Base-by-base conservation (phyloP, 176 grass and related monocot genomes). In the Poa pratensis region DNA sequence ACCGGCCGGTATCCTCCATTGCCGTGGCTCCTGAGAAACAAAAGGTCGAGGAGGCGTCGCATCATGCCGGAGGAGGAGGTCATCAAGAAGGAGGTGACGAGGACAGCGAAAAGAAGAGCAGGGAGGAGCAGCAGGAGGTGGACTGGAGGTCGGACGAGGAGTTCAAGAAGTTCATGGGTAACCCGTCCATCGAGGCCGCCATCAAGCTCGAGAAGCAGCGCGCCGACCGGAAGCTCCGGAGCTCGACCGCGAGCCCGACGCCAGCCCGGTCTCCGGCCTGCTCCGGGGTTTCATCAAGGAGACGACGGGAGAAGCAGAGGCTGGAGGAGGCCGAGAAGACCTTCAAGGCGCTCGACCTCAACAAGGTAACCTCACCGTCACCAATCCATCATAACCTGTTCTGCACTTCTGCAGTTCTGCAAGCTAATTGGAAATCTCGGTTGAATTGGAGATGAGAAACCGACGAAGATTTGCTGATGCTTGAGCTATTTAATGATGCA, bases 81-180 rank as follows among this genome's bases (percentile, higher is more conserved):
- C 74, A 57, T 18, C 54, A 17, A 53, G 66, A 82, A 71, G 67
- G 53, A 77, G 76, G 75, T 42, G 54, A 42, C 5, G 48, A 83
- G 1, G 83, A 73, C 2, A 40, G 55, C 1, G 64, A 57, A 23
- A 66, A 65, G 28, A 83, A 50, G 76, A 78, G 75, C 35, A 82
- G 84, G 71, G 80, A 95, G 19, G 34, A 98, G 88, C 90, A 97
- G 86, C 94, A 94, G 87, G 93, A 98, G 86, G 86, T 94, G 91
- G 89, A 98, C 76, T 98, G 96, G 96, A 98, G 92, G 80, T 83
- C 91, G 20, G 96, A 98, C 68, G 96, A 95, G 83, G 96, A 98
- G 84, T 98, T 98, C 88, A 98, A 92, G 91, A 95, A 86, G 77
- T 98, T 98, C 86, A 98, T 98, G 96, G 93, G 96, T 2, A 98